Base-by-base conservation (phyloP, 2,329 filamentous ascomycete genomes). In the Akanthomyces lecanii region DNA sequence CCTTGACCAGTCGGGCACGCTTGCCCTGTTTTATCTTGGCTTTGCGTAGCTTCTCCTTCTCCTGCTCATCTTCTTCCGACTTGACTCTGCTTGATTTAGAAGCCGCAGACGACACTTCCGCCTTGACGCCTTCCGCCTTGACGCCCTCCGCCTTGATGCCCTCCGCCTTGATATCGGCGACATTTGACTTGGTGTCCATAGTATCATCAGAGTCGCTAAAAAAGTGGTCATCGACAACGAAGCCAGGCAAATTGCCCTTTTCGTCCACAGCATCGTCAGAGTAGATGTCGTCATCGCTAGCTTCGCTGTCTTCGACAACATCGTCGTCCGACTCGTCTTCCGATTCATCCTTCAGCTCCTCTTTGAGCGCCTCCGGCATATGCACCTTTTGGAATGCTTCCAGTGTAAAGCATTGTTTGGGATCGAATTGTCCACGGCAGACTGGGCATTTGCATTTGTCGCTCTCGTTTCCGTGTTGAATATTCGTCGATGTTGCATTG, bases 331-430 rank as follows among this genome's bases (percentile, higher is more conserved):
- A 58, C 21, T 74, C 72, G 11, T 73, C 71, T 51, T 75, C 73
- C 2, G 79, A 79, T 0, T 72, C 69, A n/a, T 75, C 75, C 33
- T 66, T 71, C 42, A 64, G 65, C 8, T 72, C 71, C 3, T 70
- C 70, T 48, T 75, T 71, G 5, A 78, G 69, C 16, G 76, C 71
- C 58, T 87, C 81, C 12, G 85, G 84, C 75, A 87, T 86, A 70
- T 94, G 84, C 1, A 90, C 85, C 68, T 86, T 86, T 69, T 87
- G 87, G 77, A 97, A 97, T 8, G 86, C 82, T 6, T 82, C 78
- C 69, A 88, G 89, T 65, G 91, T 89, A 63, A 93, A 92, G 66
- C 92, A 83, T 64, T 88, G 88, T 63, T 83, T 82, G 5, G 86
- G 80, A 59, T 90, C 82, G 48, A 95, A 82, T 4, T 76, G 74